Evolutionary conservation across 2,329 filamentous ascomycete species (phyloP).

Genomic region (Chaetoscypha palmicola): DNA sequence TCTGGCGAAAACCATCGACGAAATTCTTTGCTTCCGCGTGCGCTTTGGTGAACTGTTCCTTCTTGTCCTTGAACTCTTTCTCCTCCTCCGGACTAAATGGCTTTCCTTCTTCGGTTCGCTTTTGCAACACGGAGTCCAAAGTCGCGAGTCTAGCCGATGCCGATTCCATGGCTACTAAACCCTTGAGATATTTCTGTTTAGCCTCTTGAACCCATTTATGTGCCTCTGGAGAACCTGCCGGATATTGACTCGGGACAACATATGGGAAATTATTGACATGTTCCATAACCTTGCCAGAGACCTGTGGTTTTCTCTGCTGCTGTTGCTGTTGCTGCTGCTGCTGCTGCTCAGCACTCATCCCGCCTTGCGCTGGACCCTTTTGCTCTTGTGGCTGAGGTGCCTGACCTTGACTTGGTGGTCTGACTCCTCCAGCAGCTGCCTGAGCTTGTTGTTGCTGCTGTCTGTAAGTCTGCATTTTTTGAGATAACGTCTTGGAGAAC

Average conservation of each 20-base stretch:
- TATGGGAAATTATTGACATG: conserved; percentile 45
- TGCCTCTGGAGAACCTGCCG: conserved; percentile 37
- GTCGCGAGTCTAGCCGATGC: conserved; percentile 35
- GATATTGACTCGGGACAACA: conserved; percentile 36
- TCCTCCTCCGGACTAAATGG: conserved; percentile 42
- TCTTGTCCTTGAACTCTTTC: conserved; percentile 38
- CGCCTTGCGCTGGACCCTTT: conserved; percentile 1
- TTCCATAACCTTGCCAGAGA: conserved; percentile 33
- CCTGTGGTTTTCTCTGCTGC: conserved; percentile 15
- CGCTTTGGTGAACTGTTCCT: conserved; percentile 38
- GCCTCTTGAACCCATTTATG: conserved; percentile 43
- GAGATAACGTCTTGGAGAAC: conserved; percentile 51
- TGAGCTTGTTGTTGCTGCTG: conserved; percentile 17
- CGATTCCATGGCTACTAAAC: conserved; percentile 44
- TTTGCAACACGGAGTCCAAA: conserved; percentile 39
- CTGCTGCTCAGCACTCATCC: conserved; percentile 4
- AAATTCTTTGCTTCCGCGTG: conserved; percentile 42
- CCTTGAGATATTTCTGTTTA: conserved; percentile 41
- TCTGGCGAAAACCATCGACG: conserved; percentile 40
- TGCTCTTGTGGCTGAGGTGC: conserved; percentile 12
- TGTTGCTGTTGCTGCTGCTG: conserved; percentile 10
- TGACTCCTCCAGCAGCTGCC: conserved; percentile 11
- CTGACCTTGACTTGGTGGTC: conserved; percentile 14
- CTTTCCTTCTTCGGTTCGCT: conserved; percentile 38
- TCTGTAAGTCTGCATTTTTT: conserved; percentile 39